These are phyloP conservation scores for Diplogelasinospora grovesii DNA, from an alignment of 495 filamentous ascomycete species.

Conservation along the genomic window DNA sequence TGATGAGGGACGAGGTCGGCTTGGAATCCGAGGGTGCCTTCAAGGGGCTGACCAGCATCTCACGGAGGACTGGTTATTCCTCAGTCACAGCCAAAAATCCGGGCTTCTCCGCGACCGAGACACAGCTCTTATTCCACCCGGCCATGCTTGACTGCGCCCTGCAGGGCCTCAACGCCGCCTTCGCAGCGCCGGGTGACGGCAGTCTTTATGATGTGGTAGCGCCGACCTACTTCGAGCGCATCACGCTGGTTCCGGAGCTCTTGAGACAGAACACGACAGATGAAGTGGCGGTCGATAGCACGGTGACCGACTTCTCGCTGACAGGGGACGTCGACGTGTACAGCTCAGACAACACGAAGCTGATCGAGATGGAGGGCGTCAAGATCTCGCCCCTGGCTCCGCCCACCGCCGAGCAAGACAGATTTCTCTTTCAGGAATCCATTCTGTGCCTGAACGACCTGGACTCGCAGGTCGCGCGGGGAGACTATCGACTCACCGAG, in stretches of 20 bases:
- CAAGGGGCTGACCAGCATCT: no score
- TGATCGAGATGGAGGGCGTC: slow-evolving; percentile 15
- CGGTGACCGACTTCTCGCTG: neutral
- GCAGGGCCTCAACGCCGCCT: slow-evolving; percentile 20
- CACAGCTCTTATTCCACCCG: slow-evolving; percentile 22
- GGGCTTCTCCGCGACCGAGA: no score
- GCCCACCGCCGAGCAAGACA: slow-evolving; percentile 7
- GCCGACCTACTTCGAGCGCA: slow-evolving; percentile 14
- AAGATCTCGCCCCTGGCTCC: slow-evolving; percentile 5
- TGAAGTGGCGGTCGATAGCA: neutral
- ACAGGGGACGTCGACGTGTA: slow-evolving; percentile 9
- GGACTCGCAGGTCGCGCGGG: no score
- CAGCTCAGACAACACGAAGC: neutral
- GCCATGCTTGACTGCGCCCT: slow-evolving; percentile 22
- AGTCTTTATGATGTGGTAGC: slow-evolving; percentile 15
- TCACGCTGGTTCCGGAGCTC: slow-evolving; percentile 17
- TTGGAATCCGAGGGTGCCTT: no score
- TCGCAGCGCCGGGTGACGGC: slow-evolving; percentile 15
- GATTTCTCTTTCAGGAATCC: slow-evolving; percentile 10
- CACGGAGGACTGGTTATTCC: no score
- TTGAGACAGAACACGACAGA: no score
- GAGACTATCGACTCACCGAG: no score
- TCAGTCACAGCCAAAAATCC: no score
- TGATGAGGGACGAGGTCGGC: no score
- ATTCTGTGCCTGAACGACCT: no score